phyloP scores from a whole-genome alignment of 768 basidiomycete species.

The Ramaria sp. region DNA sequence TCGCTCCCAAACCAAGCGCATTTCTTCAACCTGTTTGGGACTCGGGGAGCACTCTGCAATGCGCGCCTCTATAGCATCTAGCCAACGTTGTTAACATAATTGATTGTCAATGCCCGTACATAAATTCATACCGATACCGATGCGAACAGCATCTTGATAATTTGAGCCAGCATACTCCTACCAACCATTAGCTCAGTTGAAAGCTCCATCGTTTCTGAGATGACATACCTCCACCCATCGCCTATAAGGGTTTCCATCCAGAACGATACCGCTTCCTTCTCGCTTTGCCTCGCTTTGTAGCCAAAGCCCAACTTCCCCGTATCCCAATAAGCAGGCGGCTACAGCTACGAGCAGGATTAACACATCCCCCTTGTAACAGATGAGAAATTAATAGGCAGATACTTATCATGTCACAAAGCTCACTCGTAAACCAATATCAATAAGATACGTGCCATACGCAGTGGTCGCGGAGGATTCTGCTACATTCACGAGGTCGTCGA shows the following conservation, averaged over 20 bases:
- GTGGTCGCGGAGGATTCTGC: slow-evolving; percentile 62
- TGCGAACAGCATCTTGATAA: slow-evolving; percentile 63
- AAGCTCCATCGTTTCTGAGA: background rate
- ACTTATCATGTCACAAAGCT: slow-evolving; percentile 6
- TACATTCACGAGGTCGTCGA: slow-evolving; percentile 47
- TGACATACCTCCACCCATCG: slow-evolving; percentile 45
- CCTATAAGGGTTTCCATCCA: slow-evolving; percentile 64
- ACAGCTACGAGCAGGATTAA: slow-evolving; percentile 70
- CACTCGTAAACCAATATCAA: slow-evolving; percentile 67
- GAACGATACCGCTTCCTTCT: slow-evolving; percentile 40
- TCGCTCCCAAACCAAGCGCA: slow-evolving; percentile 61
- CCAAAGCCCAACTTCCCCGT: slow-evolving; percentile 87
- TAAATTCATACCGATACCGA: slow-evolving; percentile 53
- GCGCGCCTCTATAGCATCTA: slow-evolving; percentile 65
- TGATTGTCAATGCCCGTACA: background rate
- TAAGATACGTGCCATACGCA: slow-evolving; percentile 79
- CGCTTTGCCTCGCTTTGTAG: slow-evolving; percentile 44
- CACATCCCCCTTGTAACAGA: slow-evolving; percentile 42
- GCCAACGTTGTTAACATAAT: slow-evolving; percentile 5
- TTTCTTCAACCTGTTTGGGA: slow-evolving; percentile 43
- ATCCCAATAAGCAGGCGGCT: slow-evolving; percentile 79
- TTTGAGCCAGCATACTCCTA: slow-evolving; percentile 57
- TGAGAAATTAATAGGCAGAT: background rate
- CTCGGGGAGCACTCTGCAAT: slow-evolving; percentile 58
- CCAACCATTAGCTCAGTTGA: slow-evolving; percentile 22